Evolutionary conservation across 805 yeast species (phyloP).

Genomic region (Yamadazyma akitaensis): DNA sequence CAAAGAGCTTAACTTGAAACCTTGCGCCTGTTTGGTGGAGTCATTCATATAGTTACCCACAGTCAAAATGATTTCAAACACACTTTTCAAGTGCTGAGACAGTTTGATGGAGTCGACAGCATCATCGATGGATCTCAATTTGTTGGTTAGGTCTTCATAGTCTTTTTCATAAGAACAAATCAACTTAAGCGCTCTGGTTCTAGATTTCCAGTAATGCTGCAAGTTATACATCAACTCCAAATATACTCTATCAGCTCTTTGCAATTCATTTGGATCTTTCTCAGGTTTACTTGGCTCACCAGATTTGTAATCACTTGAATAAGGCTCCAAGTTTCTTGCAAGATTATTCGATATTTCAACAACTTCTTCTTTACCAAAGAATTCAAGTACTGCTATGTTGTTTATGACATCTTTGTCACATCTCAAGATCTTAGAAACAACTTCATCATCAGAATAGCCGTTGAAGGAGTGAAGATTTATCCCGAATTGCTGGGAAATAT

Average conservation of each 20-base stretch:
- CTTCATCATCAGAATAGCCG: conserved; percentile 48
- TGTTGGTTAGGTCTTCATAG: conserved; percentile 55
- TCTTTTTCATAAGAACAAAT: conserved; percentile 61
- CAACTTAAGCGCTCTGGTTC: conserved; percentile 61
- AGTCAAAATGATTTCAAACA: conserved; percentile 63
- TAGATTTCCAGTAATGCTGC: conserved; percentile 66
- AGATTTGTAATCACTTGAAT: conserved; percentile 47
- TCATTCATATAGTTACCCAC: conserved; percentile 83
- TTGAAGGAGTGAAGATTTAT: conserved; percentile 69
- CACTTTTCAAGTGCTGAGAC: conserved; percentile 52
- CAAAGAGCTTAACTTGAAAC: conserved; percentile 67
- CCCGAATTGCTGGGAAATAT: conserved; percentile 75
- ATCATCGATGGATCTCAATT: conserved; percentile 55
- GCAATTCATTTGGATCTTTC: conserved; percentile 54
- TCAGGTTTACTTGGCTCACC: conserved; percentile 39
- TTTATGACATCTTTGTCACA: conserved; percentile 57
- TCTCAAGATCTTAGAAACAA: conserved; percentile 50
- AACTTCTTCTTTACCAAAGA: conserved; percentile 64
- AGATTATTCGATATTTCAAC: conserved; percentile 55
- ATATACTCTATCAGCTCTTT: conserved; percentile 67
- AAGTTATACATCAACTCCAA: conserved; percentile 66
- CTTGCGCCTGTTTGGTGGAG: conserved; percentile 60
- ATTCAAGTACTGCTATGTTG: conserved; percentile 61
- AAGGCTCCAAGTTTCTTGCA: conserved; percentile 60
- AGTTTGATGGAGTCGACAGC: conserved; percentile 52